phyloP scores from a whole-genome alignment of 176 grass and related monocot species.

The Echinochloa phyllopogon region DNA sequence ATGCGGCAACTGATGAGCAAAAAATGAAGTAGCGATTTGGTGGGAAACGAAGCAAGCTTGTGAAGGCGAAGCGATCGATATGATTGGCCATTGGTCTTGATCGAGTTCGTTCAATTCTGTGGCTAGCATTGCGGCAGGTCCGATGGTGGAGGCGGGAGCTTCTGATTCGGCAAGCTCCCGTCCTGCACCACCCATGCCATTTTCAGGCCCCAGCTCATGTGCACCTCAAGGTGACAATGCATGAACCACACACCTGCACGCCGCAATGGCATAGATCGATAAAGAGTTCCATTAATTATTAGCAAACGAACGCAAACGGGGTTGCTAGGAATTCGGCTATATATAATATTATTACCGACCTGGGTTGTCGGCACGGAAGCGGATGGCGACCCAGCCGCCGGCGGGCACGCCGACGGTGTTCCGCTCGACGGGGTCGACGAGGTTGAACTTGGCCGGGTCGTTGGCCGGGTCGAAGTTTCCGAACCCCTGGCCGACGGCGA shows the following conservation, averaged over 20 bases:
- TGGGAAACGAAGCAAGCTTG: neutral
- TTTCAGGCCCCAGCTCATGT: constrained; percentile 83
- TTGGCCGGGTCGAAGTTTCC: constrained; percentile 62
- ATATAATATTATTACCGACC: constrained; percentile 20
- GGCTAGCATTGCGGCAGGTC: constrained; percentile 79
- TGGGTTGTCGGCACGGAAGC: constrained; percentile 85
- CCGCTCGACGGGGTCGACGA: constrained; percentile 75
- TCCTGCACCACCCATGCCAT: constrained; percentile 87
- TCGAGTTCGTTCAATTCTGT: neutral
- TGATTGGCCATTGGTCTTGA: neutral
- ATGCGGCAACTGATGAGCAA: constrained; percentile 23
- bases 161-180: constrained; percentile 59
- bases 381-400: constrained; percentile 76
- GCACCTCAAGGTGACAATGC: constrained; percentile 90
- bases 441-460: constrained; percentile 64
- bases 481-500: constrained; percentile 66
- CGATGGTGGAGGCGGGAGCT: constrained; percentile 63
- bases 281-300: too few relatives aligned
- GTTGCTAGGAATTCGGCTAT: neutral
- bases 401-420: constrained; percentile 81
- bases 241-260: constrained; percentile 86
- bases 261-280: neutral
- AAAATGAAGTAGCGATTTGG: neutral
- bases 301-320: too few relatives aligned
- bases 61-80: neutral